Base-by-base conservation (phyloP, 2,329 filamentous ascomycete genomes). In the Fusarium oligoseptatum region DNA sequence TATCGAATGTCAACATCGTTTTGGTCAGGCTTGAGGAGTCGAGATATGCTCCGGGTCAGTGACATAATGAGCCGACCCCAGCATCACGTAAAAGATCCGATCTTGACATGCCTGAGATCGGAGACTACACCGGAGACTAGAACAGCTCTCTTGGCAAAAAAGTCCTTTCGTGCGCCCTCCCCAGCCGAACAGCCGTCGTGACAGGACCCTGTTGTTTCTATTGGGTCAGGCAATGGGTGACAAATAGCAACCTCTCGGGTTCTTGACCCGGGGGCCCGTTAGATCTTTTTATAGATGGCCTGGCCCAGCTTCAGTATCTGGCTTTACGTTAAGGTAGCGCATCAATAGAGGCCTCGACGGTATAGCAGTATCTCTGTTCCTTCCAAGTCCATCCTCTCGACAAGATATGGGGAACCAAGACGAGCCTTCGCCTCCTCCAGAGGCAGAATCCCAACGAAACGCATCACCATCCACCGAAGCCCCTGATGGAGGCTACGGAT, bases 401-500 rank as follows among this genome's bases (percentile, higher is more conserved):
- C n/a, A 2, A n/a, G 5, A 8, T 2, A 55, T 55, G 50, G 27
- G 50, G 6, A 20, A 6, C 27, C 27, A 55, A 32, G 27, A 8
- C 0, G 10, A 32, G 17, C 3, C 27, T 14, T 32, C 27, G 50
- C 11, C 50, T 20, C 1, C 48, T 5, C 27, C 17, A 55, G 50
- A 55, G 11, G 50, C 17, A 55, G 50, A 55, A 9, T 55, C 17
- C 4, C 50, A 55, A 29, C 17, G 6, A 34, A 20, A 29, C 6
- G 1, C 50, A 14, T 6, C 50, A 6, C 11, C 50, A 32, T 32
- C 50, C 8, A 2, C 7, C 17, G 17, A 55, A 55, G 50, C 27
- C 14, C 56, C 45, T 32, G 65, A 91, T 78, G 89, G 90, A 52
- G 90, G 89, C 7, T 91, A 91, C 68, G 83, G 82, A 15, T 85